These are phyloP conservation scores for Hericium erinaceus DNA, from an alignment of 768 basidiomycete genomes.

Conservation along the genomic window DNA sequence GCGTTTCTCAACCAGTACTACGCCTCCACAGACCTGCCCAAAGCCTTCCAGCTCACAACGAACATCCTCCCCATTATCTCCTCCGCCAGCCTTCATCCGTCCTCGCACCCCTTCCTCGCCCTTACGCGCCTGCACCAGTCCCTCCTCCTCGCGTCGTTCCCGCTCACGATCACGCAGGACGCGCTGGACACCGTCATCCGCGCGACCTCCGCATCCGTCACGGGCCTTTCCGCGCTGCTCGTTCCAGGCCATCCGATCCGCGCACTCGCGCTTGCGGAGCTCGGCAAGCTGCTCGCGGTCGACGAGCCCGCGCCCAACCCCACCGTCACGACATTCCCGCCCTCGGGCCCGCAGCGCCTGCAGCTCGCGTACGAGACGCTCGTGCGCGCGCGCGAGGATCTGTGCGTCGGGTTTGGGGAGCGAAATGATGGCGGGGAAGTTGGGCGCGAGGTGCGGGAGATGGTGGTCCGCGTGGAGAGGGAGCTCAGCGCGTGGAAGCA, in stretches of 20 bases:
- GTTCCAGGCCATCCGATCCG: slow-evolving; percentile 66
- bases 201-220: slow-evolving; percentile 40
- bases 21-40: slow-evolving; percentile 14
- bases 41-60: slow-evolving; percentile 49
- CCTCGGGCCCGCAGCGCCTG: slow-evolving; percentile 55
- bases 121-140: slow-evolving; percentile 63
- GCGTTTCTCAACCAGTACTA: neutral
- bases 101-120: slow-evolving; percentile 71
- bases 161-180: slow-evolving; percentile 33
- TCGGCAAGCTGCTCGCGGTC: slow-evolving; percentile 73
- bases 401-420: slow-evolving; percentile 64
- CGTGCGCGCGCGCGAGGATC: slow-evolving; percentile 47
- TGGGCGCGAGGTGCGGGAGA: slow-evolving; percentile 51
- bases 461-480: slow-evolving; percentile 53
- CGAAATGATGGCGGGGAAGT: slow-evolving; percentile 64
- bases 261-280: slow-evolving; percentile 65
- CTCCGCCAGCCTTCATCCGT: slow-evolving; percentile 49
- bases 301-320: slow-evolving; percentile 52
- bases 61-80: slow-evolving; percentile 58
- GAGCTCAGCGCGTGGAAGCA: slow-evolving; percentile 66
- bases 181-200: slow-evolving; percentile 56
- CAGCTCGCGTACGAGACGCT: slow-evolving; percentile 58
- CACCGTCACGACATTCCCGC: slow-evolving; percentile 38
- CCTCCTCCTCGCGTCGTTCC: slow-evolving; percentile 49
- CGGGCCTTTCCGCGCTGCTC: slow-evolving; percentile 47